Conservation (phyloP, 1,284 basidiomycete species). For the Boletellus deceptivus region DNA sequence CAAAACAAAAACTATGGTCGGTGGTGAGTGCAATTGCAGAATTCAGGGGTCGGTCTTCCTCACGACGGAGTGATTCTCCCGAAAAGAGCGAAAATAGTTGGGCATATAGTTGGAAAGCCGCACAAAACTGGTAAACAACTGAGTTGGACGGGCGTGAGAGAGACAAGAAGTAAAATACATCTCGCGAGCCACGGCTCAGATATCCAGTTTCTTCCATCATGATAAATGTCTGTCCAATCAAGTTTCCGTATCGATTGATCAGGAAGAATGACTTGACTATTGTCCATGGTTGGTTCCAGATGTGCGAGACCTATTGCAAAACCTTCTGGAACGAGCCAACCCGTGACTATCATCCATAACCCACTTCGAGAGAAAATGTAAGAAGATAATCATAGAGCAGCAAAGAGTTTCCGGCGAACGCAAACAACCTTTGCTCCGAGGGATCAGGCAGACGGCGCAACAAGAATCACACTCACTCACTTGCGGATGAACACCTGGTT, state of each 20-base stretch:
- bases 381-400: conserved; percentile 5
- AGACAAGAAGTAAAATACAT: neutral
- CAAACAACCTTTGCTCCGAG: neutral
- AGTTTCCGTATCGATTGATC: conserved; percentile 5
- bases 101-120: neutral
- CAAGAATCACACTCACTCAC: neutral
- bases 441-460: neutral
- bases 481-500: neutral
- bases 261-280: conserved; percentile 2
- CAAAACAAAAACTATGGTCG: neutral
- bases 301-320: neutral
- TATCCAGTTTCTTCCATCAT: conserved; percentile 6
- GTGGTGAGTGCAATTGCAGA: neutral
- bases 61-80: neutral
- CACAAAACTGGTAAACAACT: neutral
- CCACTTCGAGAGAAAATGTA: conserved; percentile 1
- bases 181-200: conserved; percentile 4
- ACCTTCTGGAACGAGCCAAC: neutral
- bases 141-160: neutral
- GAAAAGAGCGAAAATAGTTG: neutral
- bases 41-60: neutral
- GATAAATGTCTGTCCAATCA: conserved; percentile 12
- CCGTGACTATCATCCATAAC: neutral
- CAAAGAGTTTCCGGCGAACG: neutral
- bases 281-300: conserved; percentile 1